phyloP scores from a whole-genome alignment of 257 asterid species.

The Parsonsia alboflavescens region DNA sequence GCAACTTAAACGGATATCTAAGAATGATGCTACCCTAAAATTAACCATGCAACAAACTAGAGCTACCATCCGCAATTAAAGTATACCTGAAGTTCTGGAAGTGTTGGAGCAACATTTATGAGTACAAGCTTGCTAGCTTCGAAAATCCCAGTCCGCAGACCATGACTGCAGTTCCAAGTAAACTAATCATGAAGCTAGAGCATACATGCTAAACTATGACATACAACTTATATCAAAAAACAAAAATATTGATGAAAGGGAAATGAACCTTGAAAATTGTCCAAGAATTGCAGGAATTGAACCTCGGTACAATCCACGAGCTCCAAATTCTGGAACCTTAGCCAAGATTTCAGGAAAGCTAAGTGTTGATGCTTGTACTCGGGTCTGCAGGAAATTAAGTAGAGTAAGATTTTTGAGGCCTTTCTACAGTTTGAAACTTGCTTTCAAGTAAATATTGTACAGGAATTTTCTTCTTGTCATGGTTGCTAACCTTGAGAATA shows the following conservation, averaged over 20 bases:
- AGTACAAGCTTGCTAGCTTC: conserved; percentile 93
- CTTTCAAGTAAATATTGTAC: background rate
- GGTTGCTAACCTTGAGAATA: background rate
- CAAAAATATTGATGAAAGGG: background rate
- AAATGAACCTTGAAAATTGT: conserved; percentile 79
- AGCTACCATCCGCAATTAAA: background rate
- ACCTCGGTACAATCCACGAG: conserved; percentile 79
- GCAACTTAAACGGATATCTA: background rate
- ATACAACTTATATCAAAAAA: background rate
- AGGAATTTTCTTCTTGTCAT: background rate
- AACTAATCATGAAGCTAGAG: conserved; percentile 6
- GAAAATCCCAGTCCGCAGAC: conserved; percentile 89
- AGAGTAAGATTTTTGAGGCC: conserved; percentile 26
- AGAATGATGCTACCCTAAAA: background rate
- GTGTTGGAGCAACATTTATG: conserved; percentile 84
- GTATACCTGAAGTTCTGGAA: conserved; percentile 85
- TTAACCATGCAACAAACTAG: background rate
- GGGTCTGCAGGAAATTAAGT: conserved; percentile 58
- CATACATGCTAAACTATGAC: background rate
- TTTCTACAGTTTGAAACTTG: background rate
- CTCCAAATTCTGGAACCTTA: conserved; percentile 84
- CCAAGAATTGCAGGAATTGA: conserved; percentile 96
- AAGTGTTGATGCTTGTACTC: conserved; percentile 95
- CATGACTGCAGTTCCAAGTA: conserved; percentile 57
- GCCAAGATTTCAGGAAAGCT: conserved; percentile 74